Evolutionary conservation across 768 basidiomycete species (phyloP).

Genomic region (Dentipellis fragilis): DNA sequence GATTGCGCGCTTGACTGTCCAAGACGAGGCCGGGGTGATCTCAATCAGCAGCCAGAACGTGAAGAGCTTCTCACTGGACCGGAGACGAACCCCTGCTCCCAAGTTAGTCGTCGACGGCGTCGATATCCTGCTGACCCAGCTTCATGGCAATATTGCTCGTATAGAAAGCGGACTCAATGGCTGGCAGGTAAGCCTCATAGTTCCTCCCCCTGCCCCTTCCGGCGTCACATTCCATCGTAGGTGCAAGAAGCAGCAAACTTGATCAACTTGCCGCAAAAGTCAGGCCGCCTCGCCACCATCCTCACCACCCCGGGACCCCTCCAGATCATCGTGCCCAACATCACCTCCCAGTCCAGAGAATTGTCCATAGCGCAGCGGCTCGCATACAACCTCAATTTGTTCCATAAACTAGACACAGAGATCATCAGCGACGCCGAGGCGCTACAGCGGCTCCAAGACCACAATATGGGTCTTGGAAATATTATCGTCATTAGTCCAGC

Average conservation of each 20-base stretch:
- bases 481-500: constrained; percentile 46
- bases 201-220: background rate
- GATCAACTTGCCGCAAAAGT: constrained; percentile 2
- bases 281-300: constrained; percentile 41
- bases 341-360: constrained; percentile 19
- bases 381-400: constrained; percentile 55
- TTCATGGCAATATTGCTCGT: background rate
- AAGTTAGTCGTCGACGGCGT: background rate
- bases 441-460: constrained; percentile 10
- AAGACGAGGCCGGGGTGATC: background rate
- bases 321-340: constrained; percentile 37
- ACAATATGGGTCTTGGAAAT: constrained; percentile 32
- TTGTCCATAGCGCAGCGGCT: constrained; percentile 53
- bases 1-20: constrained; percentile 28
- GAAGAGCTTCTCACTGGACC: constrained; percentile 13
- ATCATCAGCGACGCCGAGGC: constrained; percentile 40
- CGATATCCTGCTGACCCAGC: background rate
- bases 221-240: background rate
- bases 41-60: constrained; percentile 19
- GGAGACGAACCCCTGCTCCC: constrained; percentile 1
- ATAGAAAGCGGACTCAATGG: background rate
- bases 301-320: constrained; percentile 41
- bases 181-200: background rate
- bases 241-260: background rate
- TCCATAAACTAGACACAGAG: constrained; percentile 60